phyloP scores from a whole-genome alignment of 371 early-diverging fungal species.

The Nosema muscidifuracis region DNA sequence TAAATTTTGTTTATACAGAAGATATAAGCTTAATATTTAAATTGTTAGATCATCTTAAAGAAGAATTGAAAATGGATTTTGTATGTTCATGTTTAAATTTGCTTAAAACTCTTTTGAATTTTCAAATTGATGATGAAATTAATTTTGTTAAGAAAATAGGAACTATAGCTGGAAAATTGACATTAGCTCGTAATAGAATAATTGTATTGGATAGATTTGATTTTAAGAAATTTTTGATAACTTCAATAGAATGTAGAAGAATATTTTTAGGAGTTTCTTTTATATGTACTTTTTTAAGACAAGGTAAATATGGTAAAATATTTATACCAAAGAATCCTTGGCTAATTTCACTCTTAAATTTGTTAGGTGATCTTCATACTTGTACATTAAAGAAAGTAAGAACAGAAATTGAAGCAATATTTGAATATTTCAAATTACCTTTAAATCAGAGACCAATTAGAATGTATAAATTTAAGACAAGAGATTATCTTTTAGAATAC shows the following conservation, averaged over 20 bases:
- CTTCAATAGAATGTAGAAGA: conserved; percentile 45
- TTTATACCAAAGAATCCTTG: conserved; percentile 59
- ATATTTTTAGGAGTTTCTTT: conserved; percentile 44
- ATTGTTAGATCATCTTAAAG: not conserved
- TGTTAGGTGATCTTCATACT: conserved; percentile 39
- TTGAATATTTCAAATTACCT: conserved; percentile 13
- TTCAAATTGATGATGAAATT: conserved; percentile 33
- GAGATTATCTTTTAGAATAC: conserved; percentile 42
- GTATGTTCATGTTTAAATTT: conserved; percentile 10
- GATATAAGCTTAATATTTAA: not conserved
- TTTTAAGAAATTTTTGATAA: conserved; percentile 44
- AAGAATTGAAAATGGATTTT: conserved; percentile 20
- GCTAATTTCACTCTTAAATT: conserved; percentile 46
- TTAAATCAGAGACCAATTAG: conserved; percentile 2
- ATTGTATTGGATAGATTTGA: conserved; percentile 50
- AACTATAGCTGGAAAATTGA: conserved; percentile 43
- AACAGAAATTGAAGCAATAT: conserved; percentile 32
- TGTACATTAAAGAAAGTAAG: conserved; percentile 30
- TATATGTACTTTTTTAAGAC: conserved; percentile 36
- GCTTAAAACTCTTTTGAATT: conserved; percentile 9
- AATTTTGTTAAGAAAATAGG: conserved; percentile 39
- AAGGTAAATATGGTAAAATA: conserved; percentile 37
- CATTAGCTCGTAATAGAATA: conserved; percentile 42
- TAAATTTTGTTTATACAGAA: not conserved
- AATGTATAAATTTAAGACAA: conserved; percentile 25